phyloP scores from a whole-genome alignment of 2,329 filamentous ascomycete species.

The Trichophyton schoenleinii region DNA sequence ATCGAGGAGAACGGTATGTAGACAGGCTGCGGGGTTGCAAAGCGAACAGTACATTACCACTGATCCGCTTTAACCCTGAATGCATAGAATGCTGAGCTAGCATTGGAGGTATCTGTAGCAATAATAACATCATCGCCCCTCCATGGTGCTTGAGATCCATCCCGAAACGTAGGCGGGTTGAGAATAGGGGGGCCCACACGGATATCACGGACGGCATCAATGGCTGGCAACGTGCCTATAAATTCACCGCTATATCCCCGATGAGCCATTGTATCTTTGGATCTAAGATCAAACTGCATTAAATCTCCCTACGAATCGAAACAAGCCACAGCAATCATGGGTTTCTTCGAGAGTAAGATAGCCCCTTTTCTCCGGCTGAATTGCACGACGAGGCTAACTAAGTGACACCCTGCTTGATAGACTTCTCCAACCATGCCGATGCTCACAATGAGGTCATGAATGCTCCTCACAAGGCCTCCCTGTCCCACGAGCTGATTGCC shows the following conservation, averaged over 20 bases:
- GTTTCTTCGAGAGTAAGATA: not conserved
- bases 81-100: too few species aligned
- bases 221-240: not conserved
- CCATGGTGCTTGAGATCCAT: not conserved
- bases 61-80: too few species aligned
- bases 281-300: not conserved
- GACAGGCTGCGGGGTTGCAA: too few species aligned
- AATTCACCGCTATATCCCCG: not conserved
- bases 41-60: too few species aligned
- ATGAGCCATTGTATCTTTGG: not conserved
- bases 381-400: not conserved
- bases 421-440: not conserved
- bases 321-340: not conserved
- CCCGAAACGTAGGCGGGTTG: not conserved
- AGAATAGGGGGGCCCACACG: not conserved
- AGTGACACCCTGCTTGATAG: not conserved
- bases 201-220: not conserved
- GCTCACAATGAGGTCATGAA: slow-evolving; percentile 41
- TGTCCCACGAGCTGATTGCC: slow-evolving; percentile 62
- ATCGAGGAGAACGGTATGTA: too few species aligned
- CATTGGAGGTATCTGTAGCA: not conserved
- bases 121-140: not conserved
- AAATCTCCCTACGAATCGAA: not conserved
- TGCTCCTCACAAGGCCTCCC: slow-evolving; percentile 44
- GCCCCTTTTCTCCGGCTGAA: not conserved